Conservation (phyloP, 2,329 filamentous ascomycete species). For the Claviceps citrina region DNA sequence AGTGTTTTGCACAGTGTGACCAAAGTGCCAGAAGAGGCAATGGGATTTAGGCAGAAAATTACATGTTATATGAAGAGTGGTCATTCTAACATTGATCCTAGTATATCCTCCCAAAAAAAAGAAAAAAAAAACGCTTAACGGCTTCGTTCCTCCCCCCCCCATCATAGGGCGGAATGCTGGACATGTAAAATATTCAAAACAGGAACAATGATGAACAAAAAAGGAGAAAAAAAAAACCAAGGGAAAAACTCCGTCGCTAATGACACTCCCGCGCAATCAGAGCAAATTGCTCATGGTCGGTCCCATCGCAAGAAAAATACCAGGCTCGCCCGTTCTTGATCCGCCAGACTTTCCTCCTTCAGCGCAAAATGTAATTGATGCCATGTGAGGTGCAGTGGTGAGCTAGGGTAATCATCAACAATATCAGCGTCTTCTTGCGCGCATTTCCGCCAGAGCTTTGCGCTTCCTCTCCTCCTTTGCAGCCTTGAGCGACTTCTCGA, state of each 20-base stretch:
- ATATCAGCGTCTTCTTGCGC: constrained; percentile 15
- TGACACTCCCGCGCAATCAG: constrained; percentile 15
- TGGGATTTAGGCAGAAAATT: background rate
- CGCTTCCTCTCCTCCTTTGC: constrained; percentile 45
- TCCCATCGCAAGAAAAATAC: background rate
- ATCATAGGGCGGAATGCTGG: background rate
- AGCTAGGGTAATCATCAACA: too few relatives aligned
- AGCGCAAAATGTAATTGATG: background rate
- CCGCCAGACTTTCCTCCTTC: background rate
- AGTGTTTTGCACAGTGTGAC: too few relatives aligned
- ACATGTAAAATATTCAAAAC: background rate
- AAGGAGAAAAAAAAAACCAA: background rate
- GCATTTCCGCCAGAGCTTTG: constrained; percentile 22
- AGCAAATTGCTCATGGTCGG: too few relatives aligned
- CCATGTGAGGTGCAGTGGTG: background rate
- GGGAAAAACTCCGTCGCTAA: constrained; percentile 24
- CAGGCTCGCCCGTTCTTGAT: background rate
- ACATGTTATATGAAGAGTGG: background rate
- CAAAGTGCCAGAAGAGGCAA: too few relatives aligned
- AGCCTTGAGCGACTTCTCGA: constrained; percentile 44
- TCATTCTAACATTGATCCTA: background rate
- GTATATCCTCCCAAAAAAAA: too few relatives aligned
- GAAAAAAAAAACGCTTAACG: too few relatives aligned
- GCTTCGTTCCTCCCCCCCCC: background rate
- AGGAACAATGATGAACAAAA: background rate